These are phyloP conservation scores for Apophysomyces elegans DNA, from an alignment of 371 early-diverging fungal species.

Conservation along the genomic window DNA sequence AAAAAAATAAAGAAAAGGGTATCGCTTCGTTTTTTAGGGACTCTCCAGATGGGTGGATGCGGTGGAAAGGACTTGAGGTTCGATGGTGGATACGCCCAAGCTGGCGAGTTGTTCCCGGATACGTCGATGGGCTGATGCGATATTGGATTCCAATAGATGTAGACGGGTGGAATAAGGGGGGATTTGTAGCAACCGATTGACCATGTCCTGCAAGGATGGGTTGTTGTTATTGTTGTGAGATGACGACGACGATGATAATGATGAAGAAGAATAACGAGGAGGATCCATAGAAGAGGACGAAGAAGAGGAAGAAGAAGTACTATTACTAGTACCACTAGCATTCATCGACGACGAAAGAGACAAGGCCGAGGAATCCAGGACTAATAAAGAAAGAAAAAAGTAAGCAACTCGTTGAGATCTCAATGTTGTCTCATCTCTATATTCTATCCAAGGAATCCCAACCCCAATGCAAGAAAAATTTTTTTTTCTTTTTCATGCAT, in stretches of 20 bases:
- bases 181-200: constrained; percentile 33
- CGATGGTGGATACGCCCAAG: constrained; percentile 15
- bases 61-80: neutral
- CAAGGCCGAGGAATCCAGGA: too few relatives aligned
- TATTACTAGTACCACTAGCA: too few relatives aligned
- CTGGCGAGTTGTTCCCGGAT: constrained; percentile 37
- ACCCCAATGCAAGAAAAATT: neutral
- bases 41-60: neutral
- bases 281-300: too few relatives aligned
- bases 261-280: too few relatives aligned
- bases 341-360: too few relatives aligned
- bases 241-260: too few relatives aligned
- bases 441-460: too few relatives aligned
- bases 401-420: too few relatives aligned
- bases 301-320: too few relatives aligned
- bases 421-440: too few relatives aligned
- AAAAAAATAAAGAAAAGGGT: neutral
- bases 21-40: neutral
- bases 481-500: constrained; percentile 6
- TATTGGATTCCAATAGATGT: constrained; percentile 31
- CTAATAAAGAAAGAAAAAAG: too few relatives aligned
- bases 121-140: constrained; percentile 39
- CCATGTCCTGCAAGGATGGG: constrained; percentile 21
- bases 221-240: constrained; percentile 3
- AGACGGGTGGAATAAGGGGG: constrained; percentile 41